phyloP scores from a whole-genome alignment of 2,329 filamentous ascomycete species.

The Emericellopsis atlantica region DNA sequence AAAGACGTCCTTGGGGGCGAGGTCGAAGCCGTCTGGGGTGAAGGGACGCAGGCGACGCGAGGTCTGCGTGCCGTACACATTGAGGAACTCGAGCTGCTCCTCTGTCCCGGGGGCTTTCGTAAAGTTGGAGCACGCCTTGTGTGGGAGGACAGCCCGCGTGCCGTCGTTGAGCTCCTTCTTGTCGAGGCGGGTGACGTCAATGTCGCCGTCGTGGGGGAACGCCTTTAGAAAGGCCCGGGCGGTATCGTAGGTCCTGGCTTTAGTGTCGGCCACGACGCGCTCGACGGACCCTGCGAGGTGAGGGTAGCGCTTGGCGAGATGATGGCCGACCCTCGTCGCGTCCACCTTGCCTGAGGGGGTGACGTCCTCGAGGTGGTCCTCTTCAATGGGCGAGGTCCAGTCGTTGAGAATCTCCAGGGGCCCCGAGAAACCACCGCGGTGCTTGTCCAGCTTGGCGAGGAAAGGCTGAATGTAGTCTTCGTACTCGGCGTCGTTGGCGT shows the following conservation, averaged over 20 bases:
- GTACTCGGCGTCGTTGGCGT: not conserved
- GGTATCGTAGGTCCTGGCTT: not conserved
- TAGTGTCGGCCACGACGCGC: not conserved
- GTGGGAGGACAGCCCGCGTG: not conserved
- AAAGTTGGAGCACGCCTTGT: not conserved
- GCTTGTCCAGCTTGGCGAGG: not conserved
- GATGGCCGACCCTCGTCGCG: not conserved
- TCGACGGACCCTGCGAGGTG: not conserved
- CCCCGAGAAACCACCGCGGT: not conserved
- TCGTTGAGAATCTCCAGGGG: not conserved
- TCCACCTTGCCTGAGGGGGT: not conserved
- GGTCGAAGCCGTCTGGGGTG: not conserved
- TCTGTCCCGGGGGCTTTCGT: not conserved
- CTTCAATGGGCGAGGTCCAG: not conserved
- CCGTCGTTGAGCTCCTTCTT: not conserved
- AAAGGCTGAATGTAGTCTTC: not conserved
- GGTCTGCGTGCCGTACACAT: not conserved
- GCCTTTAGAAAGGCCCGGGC: not conserved
- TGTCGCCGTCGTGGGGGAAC: not conserved
- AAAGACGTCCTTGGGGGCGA: not conserved
- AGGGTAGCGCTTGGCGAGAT: not conserved
- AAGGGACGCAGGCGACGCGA: not conserved
- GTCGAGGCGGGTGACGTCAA: not conserved
- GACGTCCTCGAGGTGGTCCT: not conserved
- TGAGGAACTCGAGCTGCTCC: not conserved